phyloP scores from a whole-genome alignment of 2,329 filamentous ascomycete species.

The Hypoxylon sp. region DNA sequence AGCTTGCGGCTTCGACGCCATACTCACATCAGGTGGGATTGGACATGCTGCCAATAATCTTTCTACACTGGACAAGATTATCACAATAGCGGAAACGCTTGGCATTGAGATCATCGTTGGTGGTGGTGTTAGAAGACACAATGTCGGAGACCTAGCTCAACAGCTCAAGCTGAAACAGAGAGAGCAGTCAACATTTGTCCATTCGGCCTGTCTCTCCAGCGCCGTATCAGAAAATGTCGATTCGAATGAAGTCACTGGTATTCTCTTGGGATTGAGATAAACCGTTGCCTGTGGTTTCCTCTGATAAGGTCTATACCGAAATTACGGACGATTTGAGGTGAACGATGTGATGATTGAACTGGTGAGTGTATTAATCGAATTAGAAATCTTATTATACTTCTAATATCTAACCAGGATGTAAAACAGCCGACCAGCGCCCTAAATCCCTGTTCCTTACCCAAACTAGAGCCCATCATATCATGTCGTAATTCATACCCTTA shows the following conservation, averaged over 20 bases:
- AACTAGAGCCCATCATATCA: not conserved
- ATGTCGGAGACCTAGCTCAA: slow-evolving; percentile 52
- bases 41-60: slow-evolving; percentile 59
- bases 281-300: not conserved
- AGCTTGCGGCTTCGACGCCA: slow-evolving; percentile 62
- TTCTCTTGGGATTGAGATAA: slow-evolving; percentile 41
- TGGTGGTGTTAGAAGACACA: slow-evolving; percentile 63
- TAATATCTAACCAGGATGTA: slow-evolving; percentile 1
- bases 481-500: slow-evolving; percentile 9
- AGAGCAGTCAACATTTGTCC: slow-evolving; percentile 57
- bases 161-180: slow-evolving; percentile 47
- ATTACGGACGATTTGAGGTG: not conserved
- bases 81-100: slow-evolving; percentile 44
- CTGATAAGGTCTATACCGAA: not conserved
- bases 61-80: slow-evolving; percentile 55
- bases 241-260: slow-evolving; percentile 48
- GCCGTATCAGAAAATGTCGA: slow-evolving; percentile 45
- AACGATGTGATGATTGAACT: not conserved
- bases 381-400: not conserved
- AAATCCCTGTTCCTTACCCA: not conserved
- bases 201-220: slow-evolving; percentile 60
- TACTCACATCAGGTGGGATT: slow-evolving; percentile 67
- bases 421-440: not conserved
- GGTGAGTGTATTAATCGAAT: slow-evolving; percentile 6
- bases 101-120: slow-evolving; percentile 65